Percentiles rank a stretch among this genome's conserved stretches.
Conservation (phyloP, 2,329 filamentous ascomycete species). For the Cladosporium sp. region DNA sequence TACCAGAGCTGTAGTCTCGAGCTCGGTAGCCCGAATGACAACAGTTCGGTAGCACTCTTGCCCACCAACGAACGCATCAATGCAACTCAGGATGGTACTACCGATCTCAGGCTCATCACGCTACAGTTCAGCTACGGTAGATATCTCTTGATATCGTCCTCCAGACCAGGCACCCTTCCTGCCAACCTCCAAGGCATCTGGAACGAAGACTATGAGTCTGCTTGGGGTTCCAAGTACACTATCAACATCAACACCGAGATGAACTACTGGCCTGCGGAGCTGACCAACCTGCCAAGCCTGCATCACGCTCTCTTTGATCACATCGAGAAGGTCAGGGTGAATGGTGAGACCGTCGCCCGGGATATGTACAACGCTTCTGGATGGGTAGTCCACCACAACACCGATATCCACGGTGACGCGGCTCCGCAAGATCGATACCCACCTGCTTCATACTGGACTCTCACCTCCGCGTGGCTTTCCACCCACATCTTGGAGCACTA, state of each 20-base stretch:
- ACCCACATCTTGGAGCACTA: constrained; percentile 61
- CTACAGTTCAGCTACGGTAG: constrained; percentile 56
- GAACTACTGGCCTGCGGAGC: constrained; percentile 60
- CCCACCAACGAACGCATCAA: constrained; percentile 62
- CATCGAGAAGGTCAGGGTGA: constrained; percentile 56
- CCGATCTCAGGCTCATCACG: constrained; percentile 54
- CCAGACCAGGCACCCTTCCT: constrained; percentile 53
- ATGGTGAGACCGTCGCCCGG: constrained; percentile 54
- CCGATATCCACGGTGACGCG: constrained; percentile 61
- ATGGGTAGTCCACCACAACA: constrained; percentile 59
- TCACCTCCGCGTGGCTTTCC: constrained; percentile 60
- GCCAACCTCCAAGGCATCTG: constrained; percentile 60
- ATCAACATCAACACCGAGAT: constrained; percentile 62
- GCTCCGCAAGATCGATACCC: constrained; percentile 49
- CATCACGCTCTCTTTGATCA: constrained; percentile 54
- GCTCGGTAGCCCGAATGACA: background rate
- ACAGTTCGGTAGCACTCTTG: constrained; percentile 47
- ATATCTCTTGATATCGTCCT: constrained; percentile 58
- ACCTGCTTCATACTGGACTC: constrained; percentile 47
- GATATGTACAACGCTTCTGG: constrained; percentile 56
- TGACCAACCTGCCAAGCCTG: constrained; percentile 52
- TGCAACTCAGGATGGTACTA: constrained; percentile 10
- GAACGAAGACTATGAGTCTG: constrained; percentile 48
- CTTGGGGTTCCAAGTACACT: constrained; percentile 59
- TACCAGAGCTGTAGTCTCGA: constrained; percentile 14